Evolutionary conservation across 768 basidiomycete species (phyloP).

Genomic region (Lepiota brunneoincarnata): DNA sequence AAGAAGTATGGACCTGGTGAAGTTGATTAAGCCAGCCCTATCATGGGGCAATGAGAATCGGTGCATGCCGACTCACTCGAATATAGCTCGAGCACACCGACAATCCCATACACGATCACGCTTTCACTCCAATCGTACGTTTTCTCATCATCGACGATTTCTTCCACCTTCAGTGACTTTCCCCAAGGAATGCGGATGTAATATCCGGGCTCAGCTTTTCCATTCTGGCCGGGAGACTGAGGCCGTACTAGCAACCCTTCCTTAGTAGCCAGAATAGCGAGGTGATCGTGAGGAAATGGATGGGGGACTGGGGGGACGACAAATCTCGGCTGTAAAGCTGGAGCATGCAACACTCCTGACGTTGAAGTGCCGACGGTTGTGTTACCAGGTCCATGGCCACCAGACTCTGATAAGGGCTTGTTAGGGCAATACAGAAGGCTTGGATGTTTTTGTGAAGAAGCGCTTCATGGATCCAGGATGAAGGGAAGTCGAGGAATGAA

Average conservation of each 20-base stretch:
- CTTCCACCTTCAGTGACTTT: slow-evolving; percentile 50
- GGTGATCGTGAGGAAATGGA: slow-evolving; percentile 67
- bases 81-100: slow-evolving; percentile 72
- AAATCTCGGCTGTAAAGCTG: slow-evolving; percentile 59
- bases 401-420: neutral
- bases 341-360: slow-evolving; percentile 10
- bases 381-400: neutral
- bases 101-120: slow-evolving; percentile 69
- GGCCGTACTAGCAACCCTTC: slow-evolving; percentile 71
- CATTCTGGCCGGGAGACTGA: slow-evolving; percentile 31
- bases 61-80: slow-evolving; percentile 45
- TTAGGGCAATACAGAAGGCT: slow-evolving; percentile 25
- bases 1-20: slow-evolving; percentile 69
- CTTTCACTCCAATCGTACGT: slow-evolving; percentile 52
- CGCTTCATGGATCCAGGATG: slow-evolving; percentile 33
- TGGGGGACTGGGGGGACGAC: slow-evolving; percentile 70
- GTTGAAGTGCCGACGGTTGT: neutral
- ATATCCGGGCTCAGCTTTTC: slow-evolving; percentile 15
- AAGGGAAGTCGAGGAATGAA: neutral
- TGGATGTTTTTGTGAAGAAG: slow-evolving; percentile 37
- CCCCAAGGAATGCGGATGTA: slow-evolving; percentile 53
- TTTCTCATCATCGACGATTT: slow-evolving; percentile 35
- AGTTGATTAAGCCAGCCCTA: slow-evolving; percentile 8
- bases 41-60: slow-evolving; percentile 2
- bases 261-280: slow-evolving; percentile 56